Percentiles rank a stretch among this genome's conserved stretches.
Conservation (phyloP, 2,329 filamentous ascomycete genomes). For the Epichloe aotearoae region DNA sequence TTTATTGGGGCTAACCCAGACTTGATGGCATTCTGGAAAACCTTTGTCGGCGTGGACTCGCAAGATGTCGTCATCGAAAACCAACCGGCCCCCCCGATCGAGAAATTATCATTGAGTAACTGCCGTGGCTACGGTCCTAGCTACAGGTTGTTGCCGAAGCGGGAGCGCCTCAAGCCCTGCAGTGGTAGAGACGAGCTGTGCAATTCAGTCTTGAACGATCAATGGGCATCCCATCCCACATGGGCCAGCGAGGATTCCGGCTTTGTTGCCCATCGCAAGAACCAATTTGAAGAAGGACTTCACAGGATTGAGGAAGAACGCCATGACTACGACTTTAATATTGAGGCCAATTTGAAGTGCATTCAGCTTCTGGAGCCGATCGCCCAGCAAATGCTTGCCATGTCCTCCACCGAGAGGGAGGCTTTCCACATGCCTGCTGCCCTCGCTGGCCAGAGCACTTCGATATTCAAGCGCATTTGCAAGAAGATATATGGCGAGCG, state of each 20-base stretch:
- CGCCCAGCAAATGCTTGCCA: slow-evolving; percentile 74
- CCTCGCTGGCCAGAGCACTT: slow-evolving; percentile 84
- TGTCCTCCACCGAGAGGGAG: slow-evolving; percentile 59
- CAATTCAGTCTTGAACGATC: slow-evolving; percentile 84
- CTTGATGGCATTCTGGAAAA: slow-evolving; percentile 77
- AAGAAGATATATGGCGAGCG: slow-evolving; percentile 95
- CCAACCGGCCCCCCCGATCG: slow-evolving; percentile 60
- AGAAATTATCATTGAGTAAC: slow-evolving; percentile 84
- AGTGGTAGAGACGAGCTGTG: slow-evolving; percentile 92
- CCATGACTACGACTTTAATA: slow-evolving; percentile 97
- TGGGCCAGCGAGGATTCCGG: slow-evolving; percentile 98
- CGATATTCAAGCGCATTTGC: slow-evolving; percentile 91
- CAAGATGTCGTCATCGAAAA: slow-evolving; percentile 71
- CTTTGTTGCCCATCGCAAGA: slow-evolving; percentile 96
- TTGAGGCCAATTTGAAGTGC: slow-evolving; percentile 86
- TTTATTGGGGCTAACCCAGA: slow-evolving; percentile 86
- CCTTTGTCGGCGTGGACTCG: slow-evolving; percentile 66
- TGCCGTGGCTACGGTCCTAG: slow-evolving; percentile 93
- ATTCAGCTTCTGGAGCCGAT: slow-evolving; percentile 94
- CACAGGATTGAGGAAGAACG: slow-evolving; percentile 96
- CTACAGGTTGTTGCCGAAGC: slow-evolving; percentile 81
- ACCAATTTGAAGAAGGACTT: slow-evolving; percentile 83
- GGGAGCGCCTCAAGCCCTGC: slow-evolving; percentile 82
- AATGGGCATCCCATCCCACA: slow-evolving; percentile 96
- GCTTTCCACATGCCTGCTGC: slow-evolving; percentile 69